Evolutionary conservation across 768 basidiomycete genomes (phyloP), one percentile per base, ranked within the genome.

Genomic region (Lactarius deliciosus): DNA sequence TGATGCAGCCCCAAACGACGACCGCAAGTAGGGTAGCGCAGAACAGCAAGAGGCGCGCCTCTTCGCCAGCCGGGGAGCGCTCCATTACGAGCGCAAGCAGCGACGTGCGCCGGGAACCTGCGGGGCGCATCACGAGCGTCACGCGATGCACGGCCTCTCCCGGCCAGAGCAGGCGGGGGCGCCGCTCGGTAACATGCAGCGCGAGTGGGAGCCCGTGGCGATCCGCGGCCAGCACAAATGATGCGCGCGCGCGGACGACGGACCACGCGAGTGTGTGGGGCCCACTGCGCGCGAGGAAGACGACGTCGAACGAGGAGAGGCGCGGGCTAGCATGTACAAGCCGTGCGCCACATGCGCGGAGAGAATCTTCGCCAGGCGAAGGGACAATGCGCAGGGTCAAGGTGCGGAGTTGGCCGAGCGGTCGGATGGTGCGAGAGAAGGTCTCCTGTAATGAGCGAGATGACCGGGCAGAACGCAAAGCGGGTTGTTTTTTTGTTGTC

Each of bases 281-380:
- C 70, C 82, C 25, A n/a, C 61, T 63, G 57, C 64, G 80, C 0
- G 87, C 83, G 58, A 91, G 83, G 76, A 89, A 90, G 2, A 85
- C 82, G 60, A 92, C 80, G 15, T 81, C 80, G 76, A 91, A 91
- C 25, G 80, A 76, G 28, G 79, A 75, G n/a, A 92, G 79, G 32
- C 87, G 87, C 0, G 90, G 90, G 70, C 89, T 89, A 36, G 80
- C 77, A 66, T 78, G 83, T 16, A 88, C 88, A 64, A 92, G 84
- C 40, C 83, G 84, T 4, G 80, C 77, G 16, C 88, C 89, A 62
- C 88, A 85, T 30, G 79, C 74, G 9, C 82, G 76, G 58, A 91
- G 81, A 3, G 84, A 75, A 63, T 85, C 85, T 66, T 90, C 88
- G 40, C 86, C 85, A 34, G 85, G 84, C 66, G 86, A 85, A 72